phyloP scores from a whole-genome alignment of 371 early-diverging fungal species.

The Neoconidiobolus thromboides region DNA sequence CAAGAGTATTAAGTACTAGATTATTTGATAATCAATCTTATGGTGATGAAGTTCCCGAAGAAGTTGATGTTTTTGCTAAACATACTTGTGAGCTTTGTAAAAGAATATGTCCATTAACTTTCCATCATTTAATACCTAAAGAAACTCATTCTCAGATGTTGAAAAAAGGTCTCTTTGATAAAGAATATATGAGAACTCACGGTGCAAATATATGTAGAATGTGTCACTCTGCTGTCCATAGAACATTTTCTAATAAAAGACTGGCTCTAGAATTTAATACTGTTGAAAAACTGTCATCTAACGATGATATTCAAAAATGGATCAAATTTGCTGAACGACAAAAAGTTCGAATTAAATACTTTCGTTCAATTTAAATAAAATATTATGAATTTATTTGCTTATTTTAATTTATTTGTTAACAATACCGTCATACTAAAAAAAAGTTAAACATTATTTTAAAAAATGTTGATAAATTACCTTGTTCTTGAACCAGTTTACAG shows the following conservation, averaged over 20 bases:
- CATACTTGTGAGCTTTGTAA: constrained; percentile 10
- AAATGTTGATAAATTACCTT: constrained; percentile 17
- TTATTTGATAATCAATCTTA: constrained; percentile 2
- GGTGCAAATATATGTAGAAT: constrained; percentile 10
- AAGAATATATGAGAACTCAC: constrained; percentile 7
- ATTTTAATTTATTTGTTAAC: neutral
- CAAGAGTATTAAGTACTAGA: neutral
- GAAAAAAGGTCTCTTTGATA: constrained; percentile 6
- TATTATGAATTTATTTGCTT: too few relatives aligned
- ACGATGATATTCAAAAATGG: constrained; percentile 7
- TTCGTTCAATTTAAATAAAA: too few relatives aligned
- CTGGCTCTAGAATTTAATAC: constrained; percentile 10
- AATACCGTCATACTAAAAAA: neutral
- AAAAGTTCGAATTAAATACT: neutral
- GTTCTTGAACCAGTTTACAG: constrained; percentile 72
- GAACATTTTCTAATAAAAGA: constrained; percentile 7
- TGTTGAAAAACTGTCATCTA: constrained; percentile 7
- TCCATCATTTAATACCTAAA: constrained; percentile 14
- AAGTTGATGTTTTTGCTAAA: constrained; percentile 6
- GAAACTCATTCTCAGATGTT: constrained; percentile 8
- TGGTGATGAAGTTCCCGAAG: constrained; percentile 6
- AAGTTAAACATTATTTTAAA: neutral
- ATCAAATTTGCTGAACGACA: constrained; percentile 9
- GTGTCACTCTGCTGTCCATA: constrained; percentile 11
- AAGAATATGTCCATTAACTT: constrained; percentile 10